Evolutionary conservation across 1,284 basidiomycete species (phyloP), one percentile per base, ranked within the genome.

Genomic region (Malassezia arunalokei): DNA sequence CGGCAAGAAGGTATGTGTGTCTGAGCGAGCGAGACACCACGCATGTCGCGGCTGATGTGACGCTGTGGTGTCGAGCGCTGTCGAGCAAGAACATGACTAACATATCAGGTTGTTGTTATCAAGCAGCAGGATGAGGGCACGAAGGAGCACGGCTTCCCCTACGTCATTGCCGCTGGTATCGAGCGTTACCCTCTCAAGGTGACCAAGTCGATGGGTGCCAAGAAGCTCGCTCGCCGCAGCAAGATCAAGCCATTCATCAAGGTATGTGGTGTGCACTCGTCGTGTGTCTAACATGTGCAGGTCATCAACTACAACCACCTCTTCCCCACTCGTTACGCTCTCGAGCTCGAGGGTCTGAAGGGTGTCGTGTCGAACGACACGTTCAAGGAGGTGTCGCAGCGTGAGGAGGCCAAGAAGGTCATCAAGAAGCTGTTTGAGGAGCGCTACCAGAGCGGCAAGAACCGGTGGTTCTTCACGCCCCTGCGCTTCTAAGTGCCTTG

Each of bases 241-340:
- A 71, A 71, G 65, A 64, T 73, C 50, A 73, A 73, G 67, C 70
- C 70, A 43, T 73, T 73, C 46, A 63, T 73, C 58, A 73, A 73
- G 70, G 59, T 59, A 58, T 47, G 59, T 53, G 5, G 20, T 8
- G n/a, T 24, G 31, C 20, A 28, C 9, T 28, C 3, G 24, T 15
- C 3, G 8, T 40, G 17, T 17, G 15, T 12, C 11, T 15, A 35
- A 12, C 11, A 27, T 12, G 6, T 35, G 14, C 59, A 58, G 57
- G 64, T 65, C 49, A 69, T 71, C 67, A 71, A 70, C 59, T 69
- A 69, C 68, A 70, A 70, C 65, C 70, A 73, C 66, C 62, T 73
- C n/a, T 69, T 73, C 65, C 70, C 70, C 44, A 73, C 70, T 40
- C 70, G 70, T 44, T 73, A 73, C 65, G 65, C 68, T 37, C 66